Evolutionary conservation across 1,284 basidiomycete species (phyloP), one percentile per base, ranked within the genome.

Genomic region (Fomitopsis palustris): DNA sequence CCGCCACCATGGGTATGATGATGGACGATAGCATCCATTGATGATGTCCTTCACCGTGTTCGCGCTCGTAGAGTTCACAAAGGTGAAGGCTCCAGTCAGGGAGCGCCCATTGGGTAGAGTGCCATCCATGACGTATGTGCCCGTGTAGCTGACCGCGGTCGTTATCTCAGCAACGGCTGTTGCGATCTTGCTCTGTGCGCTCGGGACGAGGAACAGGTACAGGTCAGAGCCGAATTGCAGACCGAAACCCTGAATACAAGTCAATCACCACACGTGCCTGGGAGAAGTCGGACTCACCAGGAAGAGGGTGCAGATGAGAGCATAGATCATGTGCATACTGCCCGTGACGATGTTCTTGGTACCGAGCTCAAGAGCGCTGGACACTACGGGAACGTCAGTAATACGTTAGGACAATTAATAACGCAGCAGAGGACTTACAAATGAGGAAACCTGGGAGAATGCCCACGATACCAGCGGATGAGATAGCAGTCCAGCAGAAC

Each of bases 401-500:
- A 8, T 27, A 5, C 38, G 16, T 16, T 21, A 4, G 39, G 39
- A n/a, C 39, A 21, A 43, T 7, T 5, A 2, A 19, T 25, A 27
- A 9, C 12, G 14, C 10, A 4, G 25, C 6, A 21, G n/a, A 39
- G 55, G n/a, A 77, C 88, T 67, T 70, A 92, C 92, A 71, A 62
- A 93, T 92, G 52, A 93, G 80, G 72, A 90, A 93, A 12, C 91
- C 92, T 7, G 92, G 91, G 53, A 93, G 78, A 61, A 93, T 91
- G 21, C 87, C 84, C 53, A 93, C 87, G 58, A 95, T 91, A 21
- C 86, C 86, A 39, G 91, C 80, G 0, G 92, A 92, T 0, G 90
- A 93, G 57, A 95, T 92, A 3, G 93, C 88, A n/a, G 91, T 87
- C 68, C 95, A 95, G 71, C 93, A 95, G 73, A 95, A 95, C 58